A percentile compares a stretch with the other conserved stretches of the same genome.
These are phyloP conservation scores for Umbelopsis ramanniana DNA, from an alignment of 192 early-diverging fungal species.

Conservation along the genomic window DNA sequence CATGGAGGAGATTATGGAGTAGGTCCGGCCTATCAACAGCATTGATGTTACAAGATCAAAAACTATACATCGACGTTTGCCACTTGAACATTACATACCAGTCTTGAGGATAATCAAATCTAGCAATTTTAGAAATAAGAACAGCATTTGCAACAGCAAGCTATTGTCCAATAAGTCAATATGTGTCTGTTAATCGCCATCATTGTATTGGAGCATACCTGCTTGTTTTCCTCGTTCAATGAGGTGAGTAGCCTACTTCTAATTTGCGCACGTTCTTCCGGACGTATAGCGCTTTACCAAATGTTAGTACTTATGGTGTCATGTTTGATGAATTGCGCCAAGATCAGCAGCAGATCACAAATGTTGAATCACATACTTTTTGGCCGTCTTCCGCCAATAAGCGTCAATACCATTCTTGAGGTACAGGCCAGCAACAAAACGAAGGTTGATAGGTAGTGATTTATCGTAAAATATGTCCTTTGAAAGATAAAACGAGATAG, in stretches of 20 bases:
- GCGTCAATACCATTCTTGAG: constrained; percentile 92
- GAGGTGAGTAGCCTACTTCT: constrained; percentile 63
- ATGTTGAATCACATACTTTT: constrained; percentile 51
- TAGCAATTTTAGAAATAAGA: constrained; percentile 78
- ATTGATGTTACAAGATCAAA: background rate
- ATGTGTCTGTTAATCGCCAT: background rate
- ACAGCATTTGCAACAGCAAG: constrained; percentile 79
- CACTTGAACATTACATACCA: constrained; percentile 67
- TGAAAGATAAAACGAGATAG: background rate
- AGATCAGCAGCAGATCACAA: background rate
- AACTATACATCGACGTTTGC: background rate
- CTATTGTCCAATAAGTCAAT: constrained; percentile 31
- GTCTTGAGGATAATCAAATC: constrained; percentile 85
- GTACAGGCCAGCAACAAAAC: constrained; percentile 78
- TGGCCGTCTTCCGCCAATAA: constrained; percentile 83
- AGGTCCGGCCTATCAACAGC: constrained; percentile 60
- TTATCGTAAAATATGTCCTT: constrained; percentile 79
- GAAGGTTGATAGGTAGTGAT: constrained; percentile 62
- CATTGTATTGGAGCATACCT: constrained; percentile 40
- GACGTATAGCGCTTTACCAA: constrained; percentile 58
- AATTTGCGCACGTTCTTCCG: constrained; percentile 76
- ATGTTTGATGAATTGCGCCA: background rate
- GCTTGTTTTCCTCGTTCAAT: constrained; percentile 72
- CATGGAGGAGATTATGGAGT: constrained; percentile 55
- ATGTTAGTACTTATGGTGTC: background rate